Conservation (phyloP, 2,329 filamentous ascomycete genomes). For the Chalaropsis ovoidea region DNA sequence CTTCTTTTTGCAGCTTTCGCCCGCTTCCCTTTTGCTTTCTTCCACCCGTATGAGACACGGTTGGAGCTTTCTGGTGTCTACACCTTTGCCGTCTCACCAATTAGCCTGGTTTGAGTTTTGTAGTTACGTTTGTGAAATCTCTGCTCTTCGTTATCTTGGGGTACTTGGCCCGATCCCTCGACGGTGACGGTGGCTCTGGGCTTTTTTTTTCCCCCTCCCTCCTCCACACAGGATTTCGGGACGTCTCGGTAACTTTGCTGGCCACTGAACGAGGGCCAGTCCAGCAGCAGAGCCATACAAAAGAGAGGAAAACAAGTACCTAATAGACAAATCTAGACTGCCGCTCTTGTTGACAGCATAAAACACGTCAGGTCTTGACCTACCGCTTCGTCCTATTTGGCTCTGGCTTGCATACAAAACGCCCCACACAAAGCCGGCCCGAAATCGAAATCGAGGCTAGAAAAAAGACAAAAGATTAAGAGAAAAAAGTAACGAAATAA, state of each 20-base stretch:
- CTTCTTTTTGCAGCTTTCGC: not conserved
- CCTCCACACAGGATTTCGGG: not conserved
- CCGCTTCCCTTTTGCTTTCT: not conserved
- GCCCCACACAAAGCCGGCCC: conserved; percentile 10
- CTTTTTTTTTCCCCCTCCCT: not conserved
- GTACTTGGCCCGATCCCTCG: not conserved
- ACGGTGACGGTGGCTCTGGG: too few species aligned
- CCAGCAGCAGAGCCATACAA: not conserved
- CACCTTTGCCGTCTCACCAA: not conserved
- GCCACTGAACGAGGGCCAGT: not conserved
- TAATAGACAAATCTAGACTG: not conserved
- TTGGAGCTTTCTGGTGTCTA: not conserved
- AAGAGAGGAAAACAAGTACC: not conserved
- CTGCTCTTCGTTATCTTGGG: conserved; percentile 6
- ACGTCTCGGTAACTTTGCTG: conserved; percentile 4
- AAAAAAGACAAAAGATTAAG: not conserved
- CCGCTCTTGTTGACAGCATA: not conserved
- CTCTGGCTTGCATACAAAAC: not conserved
- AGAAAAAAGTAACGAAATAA: conserved; percentile 3
- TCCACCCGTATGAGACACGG: not conserved
- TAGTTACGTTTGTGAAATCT: not conserved
- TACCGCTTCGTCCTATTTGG: not conserved
- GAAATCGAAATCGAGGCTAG: conserved; percentile 9
- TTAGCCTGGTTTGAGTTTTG: not conserved
- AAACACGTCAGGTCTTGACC: conserved; percentile 7